Conservation (phyloP, 129 eudicot species). For the Artemisia tridentata region DNA sequence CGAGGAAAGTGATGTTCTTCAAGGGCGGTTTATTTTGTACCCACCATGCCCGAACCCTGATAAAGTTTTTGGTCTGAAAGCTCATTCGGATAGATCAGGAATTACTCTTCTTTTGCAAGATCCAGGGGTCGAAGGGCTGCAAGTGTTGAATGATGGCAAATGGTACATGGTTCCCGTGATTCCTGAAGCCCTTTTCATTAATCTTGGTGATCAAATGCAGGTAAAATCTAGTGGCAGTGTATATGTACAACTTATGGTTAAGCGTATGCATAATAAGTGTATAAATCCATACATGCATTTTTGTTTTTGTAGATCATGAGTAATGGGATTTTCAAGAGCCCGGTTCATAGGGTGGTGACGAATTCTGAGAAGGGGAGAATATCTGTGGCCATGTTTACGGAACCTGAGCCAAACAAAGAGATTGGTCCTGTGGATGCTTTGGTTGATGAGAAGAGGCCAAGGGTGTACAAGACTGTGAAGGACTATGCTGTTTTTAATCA, state of each 20-base stretch:
- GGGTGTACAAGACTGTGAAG: conserved; percentile 44
- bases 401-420: conserved; percentile 43
- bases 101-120: conserved; percentile 51
- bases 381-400: conserved; percentile 53
- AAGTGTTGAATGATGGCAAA: conserved; percentile 46
- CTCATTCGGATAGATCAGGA: conserved; percentile 61
- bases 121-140: conserved; percentile 48
- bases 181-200: conserved; percentile 46
- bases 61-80: conserved; percentile 52
- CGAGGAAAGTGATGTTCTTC: conserved; percentile 37
- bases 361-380: conserved; percentile 46
- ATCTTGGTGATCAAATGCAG: conserved; percentile 68
- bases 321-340: conserved; percentile 69
- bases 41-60: conserved; percentile 58
- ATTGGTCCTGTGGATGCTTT: conserved; percentile 55
- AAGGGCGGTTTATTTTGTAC: conserved; percentile 53
- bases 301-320: conserved; percentile 56
- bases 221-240: conserved; percentile 26
- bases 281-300: not conserved
- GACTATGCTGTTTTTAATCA: conserved; percentile 41
- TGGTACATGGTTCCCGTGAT: conserved; percentile 58
- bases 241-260: too few relatives aligned
- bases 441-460: conserved; percentile 39
- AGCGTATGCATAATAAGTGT: too few relatives aligned
- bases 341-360: conserved; percentile 60